A percentile compares a stretch with the other conserved stretches of the same genome.
These are phyloP conservation scores for Thraustochytrium sp. DNA, from an alignment of 352 stramenopile species.

Conservation along the genomic window DNA sequence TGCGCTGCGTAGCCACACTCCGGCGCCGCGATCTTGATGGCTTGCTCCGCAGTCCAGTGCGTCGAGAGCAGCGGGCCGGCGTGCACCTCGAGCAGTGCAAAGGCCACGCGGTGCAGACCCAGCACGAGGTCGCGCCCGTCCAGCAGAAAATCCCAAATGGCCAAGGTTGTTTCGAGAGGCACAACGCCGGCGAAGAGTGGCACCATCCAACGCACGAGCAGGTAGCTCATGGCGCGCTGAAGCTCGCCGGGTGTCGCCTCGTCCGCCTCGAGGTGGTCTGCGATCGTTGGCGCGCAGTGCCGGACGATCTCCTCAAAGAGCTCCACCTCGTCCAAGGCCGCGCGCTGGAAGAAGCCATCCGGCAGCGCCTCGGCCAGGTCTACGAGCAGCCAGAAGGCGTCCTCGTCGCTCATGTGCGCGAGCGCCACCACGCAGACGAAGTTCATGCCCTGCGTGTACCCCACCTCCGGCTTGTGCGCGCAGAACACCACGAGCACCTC, in stretches of 20 bases:
- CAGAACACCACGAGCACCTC: slow-evolving; percentile 10
- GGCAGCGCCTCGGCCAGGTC: slow-evolving; percentile 60
- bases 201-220: slow-evolving; percentile 27
- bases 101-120: background rate
- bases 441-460: slow-evolving; percentile 76
- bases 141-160: slow-evolving; percentile 25
- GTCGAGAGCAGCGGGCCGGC: background rate
- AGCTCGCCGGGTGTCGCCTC: background rate
- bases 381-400: slow-evolving; percentile 59
- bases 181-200: slow-evolving; percentile 13
- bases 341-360: background rate
- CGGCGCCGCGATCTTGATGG: background rate
- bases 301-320: slow-evolving; percentile 18
- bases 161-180: slow-evolving; percentile 1
- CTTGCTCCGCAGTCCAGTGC: background rate
- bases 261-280: slow-evolving; percentile 2
- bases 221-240: slow-evolving; percentile 2
- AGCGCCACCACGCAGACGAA: slow-evolving; percentile 63
- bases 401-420: slow-evolving; percentile 53
- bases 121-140: background rate
- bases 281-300: background rate
- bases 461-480: slow-evolving; percentile 52
- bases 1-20: background rate
- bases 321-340: slow-evolving; percentile 14
- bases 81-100: slow-evolving; percentile 27